Percentiles rank a stretch among this genome's conserved stretches.
Evolutionary conservation across 2,329 filamentous ascomycete genomes (phyloP).

Genomic region (Colletotrichum acutatum): DNA sequence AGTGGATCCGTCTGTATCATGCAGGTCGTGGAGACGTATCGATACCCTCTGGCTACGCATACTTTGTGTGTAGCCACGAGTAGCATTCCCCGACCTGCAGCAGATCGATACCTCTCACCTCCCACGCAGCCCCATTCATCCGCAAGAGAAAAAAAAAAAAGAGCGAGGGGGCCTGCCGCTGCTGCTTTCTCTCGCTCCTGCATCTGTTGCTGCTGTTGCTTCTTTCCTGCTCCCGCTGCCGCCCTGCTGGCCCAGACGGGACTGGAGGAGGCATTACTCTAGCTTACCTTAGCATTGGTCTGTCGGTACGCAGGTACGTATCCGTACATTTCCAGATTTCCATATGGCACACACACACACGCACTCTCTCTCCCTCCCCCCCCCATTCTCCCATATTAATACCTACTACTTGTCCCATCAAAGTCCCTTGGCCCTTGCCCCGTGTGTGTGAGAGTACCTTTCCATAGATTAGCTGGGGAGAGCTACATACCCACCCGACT

Average conservation of each 20-base stretch:
- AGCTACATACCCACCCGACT: background rate
- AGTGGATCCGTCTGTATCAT: constrained; percentile 30
- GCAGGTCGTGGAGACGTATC: constrained; percentile 29
- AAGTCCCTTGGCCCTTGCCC: constrained; percentile 3
- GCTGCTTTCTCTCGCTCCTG: constrained; percentile 5
- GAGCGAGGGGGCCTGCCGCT: constrained; percentile 8
- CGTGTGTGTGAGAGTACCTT: background rate
- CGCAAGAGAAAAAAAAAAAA: constrained; percentile 1
- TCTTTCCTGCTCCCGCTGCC: constrained; percentile 10
- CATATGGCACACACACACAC: background rate
- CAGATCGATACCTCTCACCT: constrained; percentile 29
- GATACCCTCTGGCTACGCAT: background rate
- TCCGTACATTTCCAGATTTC: background rate
- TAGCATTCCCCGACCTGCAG: constrained; percentile 25
- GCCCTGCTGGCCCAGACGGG: constrained; percentile 15
- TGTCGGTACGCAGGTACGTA: constrained; percentile 22
- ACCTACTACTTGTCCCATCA: background rate
- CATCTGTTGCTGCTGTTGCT: constrained; percentile 10
- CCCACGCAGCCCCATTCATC: constrained; percentile 29
- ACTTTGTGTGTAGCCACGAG: background rate
- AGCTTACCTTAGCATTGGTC: constrained; percentile 11
- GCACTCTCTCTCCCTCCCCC: background rate
- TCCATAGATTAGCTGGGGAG: background rate
- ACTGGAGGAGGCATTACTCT: constrained; percentile 18
- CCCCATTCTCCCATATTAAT: background rate